Base-by-base conservation (phyloP, 2,329 filamentous ascomycete genomes). In the Aspergillus sp. region DNA sequence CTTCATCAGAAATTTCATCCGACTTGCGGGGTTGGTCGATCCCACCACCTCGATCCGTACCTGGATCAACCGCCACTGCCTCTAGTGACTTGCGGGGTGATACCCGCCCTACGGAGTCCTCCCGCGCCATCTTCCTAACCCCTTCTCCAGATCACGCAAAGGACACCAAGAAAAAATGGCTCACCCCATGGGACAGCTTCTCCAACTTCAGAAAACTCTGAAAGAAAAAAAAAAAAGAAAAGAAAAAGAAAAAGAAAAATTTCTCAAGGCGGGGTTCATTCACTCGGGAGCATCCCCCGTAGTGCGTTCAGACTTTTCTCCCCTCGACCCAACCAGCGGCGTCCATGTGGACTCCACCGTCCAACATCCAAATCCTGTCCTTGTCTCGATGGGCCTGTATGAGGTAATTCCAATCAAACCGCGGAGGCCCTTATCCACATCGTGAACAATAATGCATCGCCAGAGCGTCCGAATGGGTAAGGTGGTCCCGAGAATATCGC, bases 11-110 rank as follows among this genome's bases (percentile, higher is more conserved):
- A 42, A 44, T 49, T 52, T 51, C 49, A 19, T 35, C 40, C 42
- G 50, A 36, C 48, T 50, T 61, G 59, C 53, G 55, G 59, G 57
- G 55, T 48, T 50, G 49, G 58, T 42, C 55, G 57, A 63, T 60
- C 61, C 51, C 26, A 46, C 45, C 17, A 38, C 22, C 19, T 22
- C 20, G 16, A 22, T 47, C 56, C 52, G 54, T 60, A 43, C 54
- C 59, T 56, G 59, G 56, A 59, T 56, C 54, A 51, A 49, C 35
- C 16, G 35, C 14, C 35, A 47, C 50, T 49, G 51, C 51, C 49
- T 38, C 50, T 57, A 60, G 57, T 54, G 51, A 54, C 36, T 59
- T 58, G 59, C 53, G 57, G 55, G 59, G 57, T 42, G 48, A 33
- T 30, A 20, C 43, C 26, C 43, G 32, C 22, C 20, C 43, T 38